Conservation (phyloP, 257 asterid species). For the Linaria vulgaris region DNA sequence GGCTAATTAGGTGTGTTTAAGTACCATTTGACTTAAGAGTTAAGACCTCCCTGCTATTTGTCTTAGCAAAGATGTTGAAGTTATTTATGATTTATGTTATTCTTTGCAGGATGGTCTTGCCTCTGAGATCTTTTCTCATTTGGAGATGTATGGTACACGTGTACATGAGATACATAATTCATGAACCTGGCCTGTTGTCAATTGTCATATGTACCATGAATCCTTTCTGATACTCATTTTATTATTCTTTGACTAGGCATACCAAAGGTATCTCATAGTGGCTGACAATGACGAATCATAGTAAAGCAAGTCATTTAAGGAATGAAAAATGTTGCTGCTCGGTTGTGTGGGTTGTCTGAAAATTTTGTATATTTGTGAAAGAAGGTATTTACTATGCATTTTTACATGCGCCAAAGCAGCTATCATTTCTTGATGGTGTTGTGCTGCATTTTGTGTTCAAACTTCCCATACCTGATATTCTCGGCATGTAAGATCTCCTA, state of each 20-base stretch:
- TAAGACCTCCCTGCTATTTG: not conserved
- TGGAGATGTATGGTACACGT: slow-evolving; percentile 61
- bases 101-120: slow-evolving; percentile 75
- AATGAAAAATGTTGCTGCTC: slow-evolving; percentile 83
- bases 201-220: not conserved
- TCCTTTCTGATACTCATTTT: slow-evolving; percentile 18
- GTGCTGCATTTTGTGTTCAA: slow-evolving; percentile 80
- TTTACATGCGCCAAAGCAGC: slow-evolving; percentile 73
- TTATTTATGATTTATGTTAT: slow-evolving; percentile 1
- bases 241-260: slow-evolving; percentile 47
- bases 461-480: slow-evolving; percentile 77
- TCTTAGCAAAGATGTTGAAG: slow-evolving; percentile 15
- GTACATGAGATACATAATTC: slow-evolving; percentile 47
- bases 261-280: slow-evolving; percentile 54
- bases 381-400: slow-evolving; percentile 84
- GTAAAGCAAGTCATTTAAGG: slow-evolving; percentile 63
- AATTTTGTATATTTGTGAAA: slow-evolving; percentile 62
- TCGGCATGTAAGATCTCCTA: slow-evolving; percentile 65
- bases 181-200: not conserved
- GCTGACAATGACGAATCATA: slow-evolving; percentile 45
- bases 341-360: slow-evolving; percentile 73
- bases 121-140: slow-evolving; percentile 75
- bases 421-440: slow-evolving; percentile 79
- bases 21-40: not conserved
- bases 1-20: slow-evolving; percentile 44